Base-by-base conservation (phyloP, 306 rosid species). In the Trifolium repens region DNA sequence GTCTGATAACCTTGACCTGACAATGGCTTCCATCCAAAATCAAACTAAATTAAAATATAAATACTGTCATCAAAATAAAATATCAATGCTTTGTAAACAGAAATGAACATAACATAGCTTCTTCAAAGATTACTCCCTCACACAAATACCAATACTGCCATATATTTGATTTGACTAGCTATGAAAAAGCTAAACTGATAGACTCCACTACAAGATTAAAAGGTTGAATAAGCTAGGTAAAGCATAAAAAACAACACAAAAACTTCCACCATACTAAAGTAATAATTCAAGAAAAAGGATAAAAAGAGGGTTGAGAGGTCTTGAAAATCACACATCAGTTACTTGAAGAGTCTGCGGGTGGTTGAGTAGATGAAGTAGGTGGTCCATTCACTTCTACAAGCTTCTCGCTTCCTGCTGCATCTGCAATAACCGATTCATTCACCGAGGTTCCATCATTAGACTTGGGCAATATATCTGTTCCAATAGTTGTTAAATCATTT, bases 371-470 rank as follows among this genome's bases (percentile, higher is more conserved):
- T 42, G 74, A 8, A 22, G 59, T 58, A 11, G 34, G 66, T 75
- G 34, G 50, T 79, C 70, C 84, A n/a, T 54, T 57, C 54, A 46
- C 75, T 71, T 65, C 83, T 24, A 46, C 60, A 10, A 55, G 53
- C 17, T 78, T 58, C 80, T 65, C 77, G 12, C 26, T 42, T 22
- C 37, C 69, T 5, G 75, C 60, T 37, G 71, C 70, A 46, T 78
- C 78, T 5, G 57, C 19, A 46, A 50, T 12, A 70, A 19, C 79
- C 19, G 73, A 10, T 71, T 15, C 76, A 43, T 71, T 67, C 62
- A 60, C 19, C 69, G 13, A 40, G 32, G 79, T 52, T 34, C 60
- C 77, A 19, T 68, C 87, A 30, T 43, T 54, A 71, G 84, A 43
- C 67, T 75, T 50, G 12, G 81, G 76, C 26, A 71, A 60, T 27